A percentile compares a stretch with the other conserved stretches of the same genome.
These are phyloP conservation scores for Verticillium isaacii DNA, from an alignment of 2,329 filamentous ascomycete genomes.

Conservation along the genomic window DNA sequence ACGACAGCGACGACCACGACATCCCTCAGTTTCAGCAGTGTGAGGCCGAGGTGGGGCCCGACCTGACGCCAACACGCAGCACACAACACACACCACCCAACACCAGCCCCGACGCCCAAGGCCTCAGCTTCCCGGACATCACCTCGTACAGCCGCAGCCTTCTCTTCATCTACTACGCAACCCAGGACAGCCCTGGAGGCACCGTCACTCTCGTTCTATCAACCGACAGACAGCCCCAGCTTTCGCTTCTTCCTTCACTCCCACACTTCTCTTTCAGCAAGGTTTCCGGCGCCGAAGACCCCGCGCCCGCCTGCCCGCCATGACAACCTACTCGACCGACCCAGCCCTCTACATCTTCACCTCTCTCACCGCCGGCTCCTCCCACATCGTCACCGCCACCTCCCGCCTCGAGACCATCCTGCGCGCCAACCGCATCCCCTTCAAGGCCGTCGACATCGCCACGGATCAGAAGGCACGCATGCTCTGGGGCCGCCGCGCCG, in stretches of 20 bases:
- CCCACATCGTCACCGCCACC: conserved; percentile 93
- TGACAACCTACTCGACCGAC: conserved; percentile 48
- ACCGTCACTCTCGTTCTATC: neutral
- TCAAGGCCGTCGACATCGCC: conserved; percentile 86
- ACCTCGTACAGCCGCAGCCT: neutral
- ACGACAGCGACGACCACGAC: no score
- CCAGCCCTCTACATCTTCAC: conserved; percentile 89
- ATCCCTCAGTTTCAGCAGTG: neutral
- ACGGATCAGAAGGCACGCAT: conserved; percentile 84
- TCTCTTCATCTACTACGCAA: neutral
- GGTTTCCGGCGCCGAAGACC: neutral
- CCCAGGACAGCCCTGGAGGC: neutral
- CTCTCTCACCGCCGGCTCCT: conserved; percentile 90
- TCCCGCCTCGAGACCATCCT: conserved; percentile 95
- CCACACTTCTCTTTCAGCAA: no score
- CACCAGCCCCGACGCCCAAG: neutral
- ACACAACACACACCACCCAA: neutral
- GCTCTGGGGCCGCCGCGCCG: conserved; percentile 80
- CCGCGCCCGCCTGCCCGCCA: conserved; percentile 5
- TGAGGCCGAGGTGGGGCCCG: neutral
- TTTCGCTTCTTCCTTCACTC: no score
- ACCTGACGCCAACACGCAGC: neutral
- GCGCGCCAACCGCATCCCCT: conserved; percentile 89
- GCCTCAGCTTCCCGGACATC: neutral
- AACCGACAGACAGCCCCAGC: neutral